These are phyloP conservation scores for Starmerella bacillaris DNA, from an alignment of 805 yeast genomes.

Conservation along the genomic window DNA sequence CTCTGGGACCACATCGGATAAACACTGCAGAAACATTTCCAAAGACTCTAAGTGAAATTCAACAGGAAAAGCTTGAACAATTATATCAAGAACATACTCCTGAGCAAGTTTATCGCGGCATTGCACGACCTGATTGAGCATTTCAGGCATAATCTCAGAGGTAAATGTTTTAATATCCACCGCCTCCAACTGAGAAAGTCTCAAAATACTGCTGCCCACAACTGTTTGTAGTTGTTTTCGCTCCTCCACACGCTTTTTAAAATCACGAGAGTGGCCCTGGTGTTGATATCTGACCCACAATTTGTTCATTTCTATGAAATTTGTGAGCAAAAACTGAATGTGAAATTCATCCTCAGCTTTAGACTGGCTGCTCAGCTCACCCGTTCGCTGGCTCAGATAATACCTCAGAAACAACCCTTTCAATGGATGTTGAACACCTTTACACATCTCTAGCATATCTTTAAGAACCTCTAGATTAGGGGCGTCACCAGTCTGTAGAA, in stretches of 20 bases:
- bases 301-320: constrained; percentile 94
- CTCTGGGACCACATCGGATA: constrained; percentile 48
- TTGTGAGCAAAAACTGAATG: constrained; percentile 60
- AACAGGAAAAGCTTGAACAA: constrained; percentile 88
- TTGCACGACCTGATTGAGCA: constrained; percentile 79
- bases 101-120: constrained; percentile 87
- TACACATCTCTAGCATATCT: constrained; percentile 94
- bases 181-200: constrained; percentile 64
- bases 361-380: constrained; percentile 37
- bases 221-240: constrained; percentile 76
- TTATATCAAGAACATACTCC: constrained; percentile 74
- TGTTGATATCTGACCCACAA: constrained; percentile 93
- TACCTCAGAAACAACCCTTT: constrained; percentile 81
- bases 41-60: constrained; percentile 69
- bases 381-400: constrained; percentile 69
- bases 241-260: constrained; percentile 54
- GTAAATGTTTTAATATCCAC: constrained; percentile 35
- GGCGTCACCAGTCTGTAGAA: constrained; percentile 57
- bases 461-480: constrained; percentile 75
- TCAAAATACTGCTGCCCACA: constrained; percentile 81
- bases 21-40: constrained; percentile 44
- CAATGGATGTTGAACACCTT: constrained; percentile 91
- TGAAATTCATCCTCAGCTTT: constrained; percentile 33
- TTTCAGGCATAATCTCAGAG: constrained; percentile 48
- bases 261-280: constrained; percentile 79